Percentiles rank a stretch among this genome's conserved stretches.
phyloP scores from a whole-genome alignment of 306 rosid genomes.

The Rubus idaeus region DNA sequence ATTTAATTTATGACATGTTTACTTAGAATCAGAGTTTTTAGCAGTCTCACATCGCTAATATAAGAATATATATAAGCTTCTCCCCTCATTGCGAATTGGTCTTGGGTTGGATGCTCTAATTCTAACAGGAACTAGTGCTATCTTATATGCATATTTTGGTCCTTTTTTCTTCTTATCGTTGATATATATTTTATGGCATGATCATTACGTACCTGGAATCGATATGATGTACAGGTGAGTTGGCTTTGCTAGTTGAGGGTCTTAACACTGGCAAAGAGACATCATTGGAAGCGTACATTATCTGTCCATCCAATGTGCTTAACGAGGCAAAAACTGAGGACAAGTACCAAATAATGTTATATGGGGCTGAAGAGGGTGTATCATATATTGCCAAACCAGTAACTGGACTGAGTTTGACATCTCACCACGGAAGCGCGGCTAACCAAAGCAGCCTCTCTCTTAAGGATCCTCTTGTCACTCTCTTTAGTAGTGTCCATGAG shows the following conservation, averaged over 20 bases:
- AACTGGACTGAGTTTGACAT: conserved; percentile 1
- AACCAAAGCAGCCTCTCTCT: conserved; percentile 14
- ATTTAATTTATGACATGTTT: background rate
- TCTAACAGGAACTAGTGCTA: background rate
- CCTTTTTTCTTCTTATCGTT: too few relatives aligned
- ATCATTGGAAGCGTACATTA: conserved; percentile 29
- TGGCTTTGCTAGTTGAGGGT: conserved; percentile 35
- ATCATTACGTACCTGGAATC: too few relatives aligned
- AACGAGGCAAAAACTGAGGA: background rate
- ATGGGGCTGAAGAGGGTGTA: conserved; percentile 16
- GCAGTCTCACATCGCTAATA: background rate
- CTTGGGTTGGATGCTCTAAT: background rate
- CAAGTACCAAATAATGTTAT: background rate
- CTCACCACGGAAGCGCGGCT: background rate
- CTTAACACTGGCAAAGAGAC: conserved; percentile 26
- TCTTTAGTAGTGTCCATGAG: conserved; percentile 30
- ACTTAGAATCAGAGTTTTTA: background rate
- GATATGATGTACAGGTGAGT: conserved; percentile 12
- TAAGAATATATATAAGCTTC: background rate
- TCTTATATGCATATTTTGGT: background rate
- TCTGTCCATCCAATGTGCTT: background rate
- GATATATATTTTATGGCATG: background rate
- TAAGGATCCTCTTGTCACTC: conserved; percentile 34
- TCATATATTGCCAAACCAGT: conserved; percentile 23
- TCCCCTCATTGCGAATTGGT: too few relatives aligned